Evolutionary conservation across 257 asterid species (phyloP), one percentile per base, ranked within the genome.

Genomic region (Penstemon barbatus): DNA sequence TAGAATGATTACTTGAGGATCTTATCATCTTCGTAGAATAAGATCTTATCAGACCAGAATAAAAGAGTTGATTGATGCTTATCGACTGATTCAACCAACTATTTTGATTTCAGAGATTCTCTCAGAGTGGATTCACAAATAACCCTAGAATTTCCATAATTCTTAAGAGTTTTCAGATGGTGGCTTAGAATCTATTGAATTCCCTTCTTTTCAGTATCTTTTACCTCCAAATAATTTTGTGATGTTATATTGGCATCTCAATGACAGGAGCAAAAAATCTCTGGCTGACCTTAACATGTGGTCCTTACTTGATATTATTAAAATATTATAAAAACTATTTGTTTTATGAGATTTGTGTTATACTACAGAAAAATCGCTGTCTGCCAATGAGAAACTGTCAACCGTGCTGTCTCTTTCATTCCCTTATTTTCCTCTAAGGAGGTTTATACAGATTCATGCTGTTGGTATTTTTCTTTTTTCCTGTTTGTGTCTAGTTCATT

Each of bases 221-320:
- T 66, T 45, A 42, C 52, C 70, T 12, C 38, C 70, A 8, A 12
- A n/a, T 45, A 40, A 46, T 52, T 52, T 38, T n/a, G 59, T 12
- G 33, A 25, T 25, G 33, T 25, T 25, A 25, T 25, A 25, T 25
- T 25, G 33, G 33, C 33, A 25, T 25, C 33, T 25, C 33, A 25
- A 25, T 25, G 33, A 25, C 33, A 25, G 2, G 2, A 25, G 33
- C 33, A 25, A 25, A 25, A 25, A 25, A 25, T 25, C 42, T 40
- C 6, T 15, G 58, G 7, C 36, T 48, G n/a, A 48, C 54, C 58
- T 9, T 13, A 69, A 46, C 60, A 69, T 69, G 66, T 48, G n/a
- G 48, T 44, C 19, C 2, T 5, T 54, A 5, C 44, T 61, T 15
- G 51, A 46, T 46, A 46, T 46, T 2, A 5, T 7, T 12, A 49